These are phyloP conservation scores for Graphiopsis chlorocephala DNA, from an alignment of 2,329 filamentous ascomycete genomes.

Conservation along the genomic window DNA sequence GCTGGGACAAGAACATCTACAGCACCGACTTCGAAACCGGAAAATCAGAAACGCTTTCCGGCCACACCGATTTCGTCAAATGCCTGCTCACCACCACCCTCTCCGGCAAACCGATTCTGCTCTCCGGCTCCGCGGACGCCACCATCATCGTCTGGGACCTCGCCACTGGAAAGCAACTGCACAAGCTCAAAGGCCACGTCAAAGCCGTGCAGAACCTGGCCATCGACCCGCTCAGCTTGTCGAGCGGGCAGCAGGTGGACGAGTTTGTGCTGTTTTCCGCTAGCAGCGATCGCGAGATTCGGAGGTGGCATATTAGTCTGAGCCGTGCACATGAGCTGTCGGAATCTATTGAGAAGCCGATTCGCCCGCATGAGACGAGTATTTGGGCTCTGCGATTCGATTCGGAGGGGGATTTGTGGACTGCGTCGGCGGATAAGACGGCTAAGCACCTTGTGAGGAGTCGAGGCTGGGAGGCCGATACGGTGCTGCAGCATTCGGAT, in stretches of 20 bases:
- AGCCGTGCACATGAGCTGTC: conserved; percentile 54
- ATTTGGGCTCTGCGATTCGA: conserved; percentile 75
- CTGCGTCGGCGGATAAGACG: conserved; percentile 86
- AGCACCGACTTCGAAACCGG: conserved; percentile 64
- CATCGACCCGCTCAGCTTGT: conserved; percentile 64
- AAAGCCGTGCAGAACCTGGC: conserved; percentile 78
- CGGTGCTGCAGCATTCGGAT: conserved; percentile 75
- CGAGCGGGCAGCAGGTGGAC: conserved; percentile 36
- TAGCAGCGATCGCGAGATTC: conserved; percentile 62
- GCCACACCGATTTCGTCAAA: conserved; percentile 92
- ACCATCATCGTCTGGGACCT: conserved; percentile 73
- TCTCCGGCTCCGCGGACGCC: conserved; percentile 49
- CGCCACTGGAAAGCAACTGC: conserved; percentile 63
- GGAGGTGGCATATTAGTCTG: conserved; percentile 66
- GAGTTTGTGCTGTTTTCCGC: conserved; percentile 67
- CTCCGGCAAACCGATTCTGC: conserved; percentile 54
- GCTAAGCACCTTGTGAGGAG: conserved; percentile 73
- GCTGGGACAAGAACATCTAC: conserved; percentile 93
- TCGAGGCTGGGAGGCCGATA: conserved; percentile 67
- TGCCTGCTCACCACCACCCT: conserved; percentile 64
- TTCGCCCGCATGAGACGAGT: conserved; percentile 84
- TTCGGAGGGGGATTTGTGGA: conserved; percentile 75
- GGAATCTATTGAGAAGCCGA: conserved; percentile 48
- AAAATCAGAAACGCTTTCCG: conserved; percentile 35
- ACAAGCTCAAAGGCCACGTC: conserved; percentile 73